These are phyloP conservation scores for Yarrowia deformans DNA, from an alignment of 805 yeast genomes.

Conservation along the genomic window DNA sequence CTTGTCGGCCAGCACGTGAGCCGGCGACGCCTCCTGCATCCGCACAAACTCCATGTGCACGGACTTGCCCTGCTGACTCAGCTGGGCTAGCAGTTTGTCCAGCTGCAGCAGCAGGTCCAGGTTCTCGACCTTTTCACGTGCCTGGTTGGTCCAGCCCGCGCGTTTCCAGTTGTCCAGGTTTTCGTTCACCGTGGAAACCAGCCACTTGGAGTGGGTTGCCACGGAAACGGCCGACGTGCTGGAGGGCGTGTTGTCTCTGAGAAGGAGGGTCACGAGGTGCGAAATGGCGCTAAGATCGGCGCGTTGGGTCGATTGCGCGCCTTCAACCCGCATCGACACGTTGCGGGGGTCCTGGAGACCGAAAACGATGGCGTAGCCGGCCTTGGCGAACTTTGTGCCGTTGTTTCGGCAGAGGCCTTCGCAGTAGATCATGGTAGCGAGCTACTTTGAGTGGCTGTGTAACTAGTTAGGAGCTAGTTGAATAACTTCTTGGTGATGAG, in stretches of 20 bases:
- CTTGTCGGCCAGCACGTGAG: slow-evolving; percentile 16
- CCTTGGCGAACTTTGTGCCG: slow-evolving; percentile 35
- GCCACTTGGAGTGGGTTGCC: slow-evolving; percentile 24
- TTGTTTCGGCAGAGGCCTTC: slow-evolving; percentile 37
- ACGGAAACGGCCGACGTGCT: neutral
- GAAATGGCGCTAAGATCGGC: slow-evolving; percentile 8
- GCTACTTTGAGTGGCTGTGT: neutral
- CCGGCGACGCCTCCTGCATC: slow-evolving; percentile 24
- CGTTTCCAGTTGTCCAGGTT: slow-evolving; percentile 18
- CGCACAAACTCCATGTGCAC: slow-evolving; percentile 14
- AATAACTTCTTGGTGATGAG: no score
- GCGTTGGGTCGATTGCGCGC: slow-evolving; percentile 9
- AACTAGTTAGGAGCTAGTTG: neutral
- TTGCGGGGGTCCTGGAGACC: slow-evolving; percentile 19
- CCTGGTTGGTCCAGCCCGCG: slow-evolving; percentile 17
- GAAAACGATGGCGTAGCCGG: slow-evolving; percentile 21
- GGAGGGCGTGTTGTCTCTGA: neutral
- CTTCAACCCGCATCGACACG: slow-evolving; percentile 11
- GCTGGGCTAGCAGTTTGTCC: neutral
- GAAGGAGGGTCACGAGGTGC: neutral
- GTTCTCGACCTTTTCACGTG: slow-evolving; percentile 15
- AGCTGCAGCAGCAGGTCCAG: slow-evolving; percentile 20
- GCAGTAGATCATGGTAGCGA: neutral
- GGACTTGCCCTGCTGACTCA: neutral
- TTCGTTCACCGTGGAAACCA: neutral